Evolutionary conservation across 345 rosid genomes (phyloP), one percentile per base, ranked within the genome.

Genomic region (Melastoma malabathricum): DNA sequence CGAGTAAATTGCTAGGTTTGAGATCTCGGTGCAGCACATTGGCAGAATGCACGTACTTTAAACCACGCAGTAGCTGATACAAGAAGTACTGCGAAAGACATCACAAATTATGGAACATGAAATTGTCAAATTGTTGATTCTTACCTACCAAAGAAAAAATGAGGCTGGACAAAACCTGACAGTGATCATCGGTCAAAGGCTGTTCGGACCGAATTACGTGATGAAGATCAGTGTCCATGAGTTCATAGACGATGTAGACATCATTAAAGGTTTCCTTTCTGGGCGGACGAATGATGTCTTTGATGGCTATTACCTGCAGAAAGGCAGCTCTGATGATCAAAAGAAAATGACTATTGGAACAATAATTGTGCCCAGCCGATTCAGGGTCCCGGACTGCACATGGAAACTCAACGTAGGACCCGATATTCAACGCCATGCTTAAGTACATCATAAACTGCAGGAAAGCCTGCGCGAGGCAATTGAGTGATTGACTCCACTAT

Each of bases 151-250:
- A 8, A 34, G 41, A 34, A 34, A 12, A 34, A 0, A 12, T 12
- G 12, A 9, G 25, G 25, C 4, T 22, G 10, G 25, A 38, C 23
- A 47, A 48, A 56, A 83, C 92, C 80, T 81, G 92, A 63, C 87
- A 80, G 70, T 77, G 92, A 60, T 83, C 77, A 65, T 80, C 84
- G 20, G 79, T 73, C 63, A 83, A 66, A 47, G 49, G 64, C 62
- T 80, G 84, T 55, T 75, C 63, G 50, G 92, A 77, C 34, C 75
- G 82, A 55, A 83, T 83, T 43, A 75, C 72, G 69, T 75, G 92
- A 54, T 83, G 87, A 70, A 83, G 92, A 74, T 80, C 92, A 23
- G 84, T 80, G 64, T 83, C 87, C 92, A 83, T 77, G 62, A 83
- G 63, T 62, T 83, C 92, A 50, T 66, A 83, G 50, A 83, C 87